These are phyloP conservation scores for Colletotrichum chrysophilum DNA, from an alignment of 2,329 filamentous ascomycete genomes.

Conservation along the genomic window DNA sequence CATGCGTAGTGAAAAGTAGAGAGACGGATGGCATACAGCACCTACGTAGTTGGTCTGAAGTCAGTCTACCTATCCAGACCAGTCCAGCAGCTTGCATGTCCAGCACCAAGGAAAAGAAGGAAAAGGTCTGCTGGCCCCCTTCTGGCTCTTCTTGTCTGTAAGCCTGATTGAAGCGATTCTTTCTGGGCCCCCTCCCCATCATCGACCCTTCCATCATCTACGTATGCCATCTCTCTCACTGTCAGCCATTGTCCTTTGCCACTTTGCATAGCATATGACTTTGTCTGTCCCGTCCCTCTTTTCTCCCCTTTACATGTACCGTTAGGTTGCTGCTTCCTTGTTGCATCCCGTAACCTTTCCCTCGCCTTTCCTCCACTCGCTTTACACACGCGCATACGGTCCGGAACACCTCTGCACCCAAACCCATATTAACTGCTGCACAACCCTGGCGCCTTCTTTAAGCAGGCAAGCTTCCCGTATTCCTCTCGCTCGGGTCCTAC, in stretches of 20 bases:
- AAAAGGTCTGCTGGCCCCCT: neutral
- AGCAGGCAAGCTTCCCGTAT: conserved; percentile 14
- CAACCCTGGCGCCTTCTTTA: conserved; percentile 14
- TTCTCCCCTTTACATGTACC: neutral
- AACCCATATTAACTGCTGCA: conserved; percentile 12
- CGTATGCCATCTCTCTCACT: neutral
- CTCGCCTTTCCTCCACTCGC: conserved; percentile 1
- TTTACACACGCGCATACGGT: neutral
- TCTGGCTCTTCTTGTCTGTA: neutral
- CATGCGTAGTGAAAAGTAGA: neutral
- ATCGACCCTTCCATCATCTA: conserved; percentile 8
- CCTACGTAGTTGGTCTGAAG: neutral
- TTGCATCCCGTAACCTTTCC: neutral
- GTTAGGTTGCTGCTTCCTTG: neutral
- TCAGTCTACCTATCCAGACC: neutral
- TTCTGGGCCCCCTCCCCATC: neutral
- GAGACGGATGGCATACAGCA: neutral
- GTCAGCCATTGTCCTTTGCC: neutral
- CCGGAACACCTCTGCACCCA: neutral
- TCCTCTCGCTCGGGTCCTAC: neutral
- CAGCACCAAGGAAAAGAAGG: conserved; percentile 1
- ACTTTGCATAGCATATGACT: conserved; percentile 16
- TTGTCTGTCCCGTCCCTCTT: conserved; percentile 11
- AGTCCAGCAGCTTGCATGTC: neutral
- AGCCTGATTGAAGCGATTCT: neutral